A percentile compares a stretch with the other conserved stretches of the same genome.
Evolutionary conservation across 768 basidiomycete genomes (phyloP).

Genomic region (Serpula lacrymans): DNA sequence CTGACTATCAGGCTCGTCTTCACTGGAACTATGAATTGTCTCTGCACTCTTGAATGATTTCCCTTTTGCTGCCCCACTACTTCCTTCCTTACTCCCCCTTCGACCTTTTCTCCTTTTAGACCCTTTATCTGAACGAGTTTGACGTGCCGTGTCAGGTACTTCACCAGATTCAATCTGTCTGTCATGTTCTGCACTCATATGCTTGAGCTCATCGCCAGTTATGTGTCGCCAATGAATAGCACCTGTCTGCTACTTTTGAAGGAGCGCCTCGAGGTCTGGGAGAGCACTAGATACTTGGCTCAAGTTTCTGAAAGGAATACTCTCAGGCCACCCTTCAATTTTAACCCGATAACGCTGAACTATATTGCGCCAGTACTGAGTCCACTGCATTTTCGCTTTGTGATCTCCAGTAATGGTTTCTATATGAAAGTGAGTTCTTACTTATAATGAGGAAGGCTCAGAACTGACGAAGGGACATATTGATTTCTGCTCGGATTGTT

Average conservation of each 20-base stretch:
- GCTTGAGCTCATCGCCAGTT: constrained; percentile 3
- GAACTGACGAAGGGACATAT: not conserved
- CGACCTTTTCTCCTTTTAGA: not conserved
- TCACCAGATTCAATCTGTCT: constrained; percentile 2
- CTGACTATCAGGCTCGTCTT: no score
- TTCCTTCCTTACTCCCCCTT: not conserved
- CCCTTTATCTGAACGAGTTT: constrained; percentile 4
- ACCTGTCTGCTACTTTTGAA: constrained; percentile 4
- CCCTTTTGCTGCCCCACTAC: no score
- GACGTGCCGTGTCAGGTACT: not conserved
- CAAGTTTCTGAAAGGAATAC: constrained; percentile 5
- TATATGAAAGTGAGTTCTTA: no score
- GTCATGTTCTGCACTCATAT: not conserved
- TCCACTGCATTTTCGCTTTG: constrained; percentile 12
- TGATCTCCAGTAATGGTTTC: no score
- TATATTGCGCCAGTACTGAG: constrained; percentile 13
- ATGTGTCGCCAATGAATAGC: constrained; percentile 2
- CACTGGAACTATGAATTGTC: not conserved
- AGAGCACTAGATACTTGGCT: constrained; percentile 6
- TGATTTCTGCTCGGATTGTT: not conserved
- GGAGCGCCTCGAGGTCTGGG: constrained; percentile 5
- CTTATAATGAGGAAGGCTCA: no score
- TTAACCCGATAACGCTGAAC: constrained; percentile 5
- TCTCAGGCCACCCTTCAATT: constrained; percentile 5
- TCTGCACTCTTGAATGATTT: constrained; percentile 1